phyloP scores from a whole-genome alignment of 441 rosid genomes.

The Flueggea neowawraea region DNA sequence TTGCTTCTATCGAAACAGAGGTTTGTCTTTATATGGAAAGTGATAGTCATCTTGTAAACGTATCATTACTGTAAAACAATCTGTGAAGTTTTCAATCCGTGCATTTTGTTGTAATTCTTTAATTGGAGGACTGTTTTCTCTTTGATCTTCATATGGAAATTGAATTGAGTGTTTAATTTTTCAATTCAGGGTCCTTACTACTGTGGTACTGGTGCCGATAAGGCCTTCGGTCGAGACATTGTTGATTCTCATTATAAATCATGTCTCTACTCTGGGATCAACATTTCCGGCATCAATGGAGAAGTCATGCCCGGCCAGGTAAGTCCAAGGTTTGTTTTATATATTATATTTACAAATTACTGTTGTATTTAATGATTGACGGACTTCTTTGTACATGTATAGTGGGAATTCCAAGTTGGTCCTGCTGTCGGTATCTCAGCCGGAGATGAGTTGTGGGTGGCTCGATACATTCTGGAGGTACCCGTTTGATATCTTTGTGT shows the following conservation, averaged over 20 bases:
- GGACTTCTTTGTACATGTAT: not conserved
- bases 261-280: slow-evolving; percentile 69
- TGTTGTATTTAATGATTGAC: not conserved
- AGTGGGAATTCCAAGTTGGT: slow-evolving; percentile 91
- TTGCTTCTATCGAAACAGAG: no score
- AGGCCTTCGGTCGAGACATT: slow-evolving; percentile 68
- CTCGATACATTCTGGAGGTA: slow-evolving; percentile 82
- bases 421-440: slow-evolving; percentile 65
- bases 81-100: no score
- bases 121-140: no score
- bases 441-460: slow-evolving; percentile 68
- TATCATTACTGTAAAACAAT: no score
- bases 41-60: no score
- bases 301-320: slow-evolving; percentile 91
- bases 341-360: not conserved
- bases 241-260: slow-evolving; percentile 77
- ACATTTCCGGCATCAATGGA: slow-evolving; percentile 71
- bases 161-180: not conserved
- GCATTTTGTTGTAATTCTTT: no score
- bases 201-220: slow-evolving; percentile 71
- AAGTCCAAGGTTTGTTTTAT: not conserved
- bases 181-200: slow-evolving; percentile 54
- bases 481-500: no score
- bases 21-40: no score
- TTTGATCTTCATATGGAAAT: no score